phyloP scores from a whole-genome alignment of 257 asterid species.

The Buddleja alternifolia region DNA sequence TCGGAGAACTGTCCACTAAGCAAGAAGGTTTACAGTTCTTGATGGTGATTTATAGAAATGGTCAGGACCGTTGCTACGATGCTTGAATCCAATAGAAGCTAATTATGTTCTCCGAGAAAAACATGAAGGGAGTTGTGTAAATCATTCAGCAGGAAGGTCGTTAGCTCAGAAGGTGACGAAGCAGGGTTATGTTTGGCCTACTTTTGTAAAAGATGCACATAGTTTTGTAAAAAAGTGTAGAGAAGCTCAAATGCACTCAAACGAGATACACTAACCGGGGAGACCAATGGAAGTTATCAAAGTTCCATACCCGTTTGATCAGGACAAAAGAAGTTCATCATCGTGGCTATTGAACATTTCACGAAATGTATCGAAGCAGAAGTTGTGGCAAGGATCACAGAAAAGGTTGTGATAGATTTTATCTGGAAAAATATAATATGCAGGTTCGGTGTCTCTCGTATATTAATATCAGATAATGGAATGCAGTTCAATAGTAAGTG shows the following conservation, averaged over 20 bases:
- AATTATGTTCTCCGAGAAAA: not conserved
- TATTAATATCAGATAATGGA: not conserved
- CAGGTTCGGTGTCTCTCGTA: not conserved
- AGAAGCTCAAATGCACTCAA: no score
- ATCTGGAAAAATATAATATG: not conserved
- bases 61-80: not conserved
- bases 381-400: not conserved
- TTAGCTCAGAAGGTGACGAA: not conserved
- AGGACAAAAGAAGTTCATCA: not conserved
- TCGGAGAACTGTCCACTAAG: no score
- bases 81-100: not conserved
- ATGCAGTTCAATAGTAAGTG: not conserved
- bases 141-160: not conserved
- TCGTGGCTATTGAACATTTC: not conserved
- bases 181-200: not conserved
- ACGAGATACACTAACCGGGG: no score
- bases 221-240: no score
- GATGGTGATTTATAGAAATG: not conserved
- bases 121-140: not conserved
- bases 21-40: fast-evolving
- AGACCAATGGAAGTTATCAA: no score
- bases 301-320: no score
- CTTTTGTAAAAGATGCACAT: not conserved
- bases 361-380: not conserved
- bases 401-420: not conserved